Percentiles rank a stretch among this genome's conserved stretches.
phyloP scores from a whole-genome alignment of 2,329 filamentous ascomycete species.

The Ophiostoma tasmaniense region DNA sequence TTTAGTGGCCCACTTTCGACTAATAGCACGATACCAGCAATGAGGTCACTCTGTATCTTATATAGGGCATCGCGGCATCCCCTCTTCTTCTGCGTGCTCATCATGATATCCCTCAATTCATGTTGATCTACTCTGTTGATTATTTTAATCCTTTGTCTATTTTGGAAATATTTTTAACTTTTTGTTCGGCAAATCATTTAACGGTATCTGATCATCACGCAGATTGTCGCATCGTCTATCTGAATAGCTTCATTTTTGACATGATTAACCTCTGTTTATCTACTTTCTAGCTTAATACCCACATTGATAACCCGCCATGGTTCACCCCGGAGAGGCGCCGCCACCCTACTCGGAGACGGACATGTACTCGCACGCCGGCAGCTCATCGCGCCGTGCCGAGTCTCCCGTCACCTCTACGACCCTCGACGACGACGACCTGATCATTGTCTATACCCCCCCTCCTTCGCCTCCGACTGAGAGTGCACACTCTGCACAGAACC shows the following conservation, averaged over 20 bases:
- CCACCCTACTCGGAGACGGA: conserved; percentile 52
- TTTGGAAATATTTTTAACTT: not conserved
- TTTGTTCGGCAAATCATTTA: not conserved
- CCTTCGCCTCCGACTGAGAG: conserved; percentile 32
- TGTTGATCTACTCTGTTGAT: not conserved
- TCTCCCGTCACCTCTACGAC: conserved; percentile 1
- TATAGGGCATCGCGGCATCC: not conserved
- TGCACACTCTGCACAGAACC: not conserved
- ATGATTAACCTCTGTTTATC: not conserved
- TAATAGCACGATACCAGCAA: not conserved
- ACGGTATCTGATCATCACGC: not conserved
- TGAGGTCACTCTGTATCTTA: not conserved
- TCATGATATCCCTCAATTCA: not conserved
- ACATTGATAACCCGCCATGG: not conserved
- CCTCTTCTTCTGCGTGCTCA: not conserved
- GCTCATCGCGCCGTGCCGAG: conserved; percentile 19
- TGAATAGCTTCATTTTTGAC: not conserved
- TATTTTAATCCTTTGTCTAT: no score
- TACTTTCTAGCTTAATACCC: not conserved
- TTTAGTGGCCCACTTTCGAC: not conserved
- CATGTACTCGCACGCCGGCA: conserved; percentile 39
- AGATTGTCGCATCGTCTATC: not conserved
- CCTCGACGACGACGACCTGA: conserved; percentile 30
- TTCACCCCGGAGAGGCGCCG: conserved; percentile 28
- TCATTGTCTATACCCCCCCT: conserved; percentile 45